Base-by-base conservation (phyloP, 805 yeast species). In the Yarrowia sp. region DNA sequence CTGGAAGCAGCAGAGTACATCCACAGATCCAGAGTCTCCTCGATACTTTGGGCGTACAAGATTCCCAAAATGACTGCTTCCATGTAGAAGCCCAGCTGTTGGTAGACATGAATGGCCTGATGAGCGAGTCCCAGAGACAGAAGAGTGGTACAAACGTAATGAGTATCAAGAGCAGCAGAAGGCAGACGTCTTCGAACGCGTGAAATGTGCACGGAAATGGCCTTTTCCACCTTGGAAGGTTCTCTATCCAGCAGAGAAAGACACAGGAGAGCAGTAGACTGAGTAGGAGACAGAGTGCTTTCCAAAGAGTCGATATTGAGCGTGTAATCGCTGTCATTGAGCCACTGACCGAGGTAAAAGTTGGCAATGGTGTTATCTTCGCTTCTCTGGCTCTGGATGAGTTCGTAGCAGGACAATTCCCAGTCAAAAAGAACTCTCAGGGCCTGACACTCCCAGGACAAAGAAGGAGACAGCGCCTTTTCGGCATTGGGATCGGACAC, bases 321-420 rank as follows among this genome's bases (percentile, higher is more conserved):
- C 4, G 61, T 36, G 24, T 36, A 36, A 2, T 36, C 61, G 19
- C 35, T 41, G 51, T 41, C 63, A 14, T 43, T 43, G 30, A 58
- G 51, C 63, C 63, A 58, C 16, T 58, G 63, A 19, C 51, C 63
- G 12, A 58, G 63, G 28, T 41, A 58, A 11, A 41, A 58, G 41
- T 41, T 43, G 36, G 49, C 63, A 21, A 58, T 41, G 19, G 49
- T 32, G 24, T 58, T 58, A 10, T 43, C 41, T 11, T 43, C 51
- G 2, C 38, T 41, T 33, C 51, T 11, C 41, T 58, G 63, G 22
- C 41, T 41, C 41, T 58, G 63, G 21, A 58, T 58, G 17, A 58
- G 51, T 14, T 58, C 63, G 30, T 41, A 41, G n/a, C 63, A 58
- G 12, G 63, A 58, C 36, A 32, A 41, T 10, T 43, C 51, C 63